Evolutionary conservation across 2,329 filamentous ascomycete genomes (phyloP).

Genomic region (Phaeoacremonium minimum): DNA sequence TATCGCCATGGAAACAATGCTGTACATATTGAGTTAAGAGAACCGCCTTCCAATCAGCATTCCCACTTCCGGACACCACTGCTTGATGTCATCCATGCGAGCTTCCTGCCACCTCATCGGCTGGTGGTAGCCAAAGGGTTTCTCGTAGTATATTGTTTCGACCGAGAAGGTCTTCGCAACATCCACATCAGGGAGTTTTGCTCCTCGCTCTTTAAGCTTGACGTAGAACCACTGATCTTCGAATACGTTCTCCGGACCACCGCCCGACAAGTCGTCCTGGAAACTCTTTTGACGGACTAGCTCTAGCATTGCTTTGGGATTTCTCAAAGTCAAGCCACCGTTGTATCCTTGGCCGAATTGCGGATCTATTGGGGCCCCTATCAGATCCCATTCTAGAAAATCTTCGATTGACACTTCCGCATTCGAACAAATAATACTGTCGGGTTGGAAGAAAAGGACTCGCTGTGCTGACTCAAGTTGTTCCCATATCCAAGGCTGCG

Average conservation of each 20-base stretch:
- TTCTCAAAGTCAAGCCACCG: conserved; percentile 25
- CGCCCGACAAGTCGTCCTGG: conserved; percentile 11
- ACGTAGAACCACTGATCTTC: conserved; percentile 26
- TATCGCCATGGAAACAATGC: no score
- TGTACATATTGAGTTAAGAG: no score
- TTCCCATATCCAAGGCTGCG: conserved; percentile 25
- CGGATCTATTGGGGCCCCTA: conserved; percentile 22
- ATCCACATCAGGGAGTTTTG: conserved; percentile 17
- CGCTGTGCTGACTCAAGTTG: conserved; percentile 19
- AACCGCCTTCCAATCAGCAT: conserved; percentile 8
- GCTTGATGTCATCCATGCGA: conserved; percentile 6
- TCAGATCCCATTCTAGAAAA: conserved; percentile 23
- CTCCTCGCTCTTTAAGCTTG: conserved; percentile 17
- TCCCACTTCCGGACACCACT: conserved; percentile 11
- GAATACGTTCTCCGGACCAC: conserved; percentile 14
- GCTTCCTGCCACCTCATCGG: conserved; percentile 11
- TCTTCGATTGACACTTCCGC: conserved; percentile 19
- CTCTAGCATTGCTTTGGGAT: conserved; percentile 17
- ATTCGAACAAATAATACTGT: conserved; percentile 25
- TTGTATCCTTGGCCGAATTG: conserved; percentile 19
- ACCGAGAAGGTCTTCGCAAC: conserved; percentile 20
- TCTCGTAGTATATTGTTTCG: conserved; percentile 22
- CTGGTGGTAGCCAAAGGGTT: conserved; percentile 21
- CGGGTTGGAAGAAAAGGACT: conserved; percentile 26
- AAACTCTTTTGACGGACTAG: conserved; percentile 12